Percentiles rank a stretch among this genome's conserved stretches.
These are phyloP conservation scores for Plicaturopsis crispa DNA, from an alignment of 768 basidiomycete genomes.

Conservation along the genomic window DNA sequence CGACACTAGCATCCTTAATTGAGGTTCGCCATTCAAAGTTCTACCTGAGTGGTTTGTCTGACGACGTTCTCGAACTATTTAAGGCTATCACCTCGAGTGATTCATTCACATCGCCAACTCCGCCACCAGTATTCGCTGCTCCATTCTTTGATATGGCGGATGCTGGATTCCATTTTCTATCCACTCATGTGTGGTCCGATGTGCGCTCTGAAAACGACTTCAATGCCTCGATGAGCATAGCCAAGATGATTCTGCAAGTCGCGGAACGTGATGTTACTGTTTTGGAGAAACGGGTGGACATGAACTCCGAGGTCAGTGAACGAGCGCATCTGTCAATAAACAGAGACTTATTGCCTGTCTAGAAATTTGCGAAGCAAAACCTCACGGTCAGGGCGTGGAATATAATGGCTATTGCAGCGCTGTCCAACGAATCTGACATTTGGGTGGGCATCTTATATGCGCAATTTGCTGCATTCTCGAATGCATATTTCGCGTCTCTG, in stretches of 20 bases:
- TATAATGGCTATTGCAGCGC: slow-evolving; percentile 45
- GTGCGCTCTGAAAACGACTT: slow-evolving; percentile 45
- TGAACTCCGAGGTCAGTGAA: slow-evolving; percentile 24
- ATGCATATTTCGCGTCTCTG: slow-evolving; percentile 38
- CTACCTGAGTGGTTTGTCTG: slow-evolving; percentile 1
- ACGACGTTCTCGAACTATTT: slow-evolving; percentile 5
- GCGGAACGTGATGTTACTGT: slow-evolving; percentile 34
- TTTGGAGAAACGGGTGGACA: slow-evolving; percentile 27
- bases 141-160: slow-evolving; percentile 35
- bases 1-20: slow-evolving; percentile 41
- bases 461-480: slow-evolving; percentile 43
- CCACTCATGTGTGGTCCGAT: slow-evolving; percentile 39
- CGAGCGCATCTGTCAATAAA: too few relatives aligned
- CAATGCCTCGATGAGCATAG: slow-evolving; percentile 39
- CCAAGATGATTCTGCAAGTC: slow-evolving; percentile 44
- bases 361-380: slow-evolving; percentile 28
- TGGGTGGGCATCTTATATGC: slow-evolving; percentile 36
- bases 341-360: too few relatives aligned
- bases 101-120: slow-evolving; percentile 17
- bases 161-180: slow-evolving; percentile 46
- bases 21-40: slow-evolving; percentile 33
- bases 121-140: slow-evolving; percentile 23
- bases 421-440: slow-evolving; percentile 31
- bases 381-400: slow-evolving; percentile 59
- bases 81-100: slow-evolving; percentile 24